A percentile compares a stretch with the other conserved stretches of the same genome.
Evolutionary conservation across 1,284 basidiomycete species (phyloP).

Genomic region (Ganoderma leucocontextum): DNA sequence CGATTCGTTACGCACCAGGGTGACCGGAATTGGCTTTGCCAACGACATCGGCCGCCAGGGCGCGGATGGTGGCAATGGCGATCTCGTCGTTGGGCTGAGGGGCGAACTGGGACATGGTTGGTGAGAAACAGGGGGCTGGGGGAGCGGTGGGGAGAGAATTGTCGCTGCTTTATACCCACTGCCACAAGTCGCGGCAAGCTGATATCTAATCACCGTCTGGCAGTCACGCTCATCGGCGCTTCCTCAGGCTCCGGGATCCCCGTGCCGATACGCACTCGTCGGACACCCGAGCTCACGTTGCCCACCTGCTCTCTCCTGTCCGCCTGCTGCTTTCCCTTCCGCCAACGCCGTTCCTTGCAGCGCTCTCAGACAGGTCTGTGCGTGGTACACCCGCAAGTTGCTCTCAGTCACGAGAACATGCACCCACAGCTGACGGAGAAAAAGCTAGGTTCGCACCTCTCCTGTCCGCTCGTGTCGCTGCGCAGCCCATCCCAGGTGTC

Average conservation of each 20-base stretch:
- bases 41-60: constrained; percentile 77
- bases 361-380: constrained; percentile 14
- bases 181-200: constrained; percentile 28
- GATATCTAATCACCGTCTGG: constrained; percentile 35
- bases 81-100: constrained; percentile 58
- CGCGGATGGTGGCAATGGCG: constrained; percentile 73
- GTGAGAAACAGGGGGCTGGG: constrained; percentile 29
- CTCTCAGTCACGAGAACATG: constrained; percentile 51
- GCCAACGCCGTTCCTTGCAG: constrained; percentile 16
- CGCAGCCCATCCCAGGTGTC: constrained; percentile 29
- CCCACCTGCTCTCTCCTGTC: neutral
- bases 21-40: constrained; percentile 92
- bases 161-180: constrained; percentile 36
- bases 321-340: neutral
- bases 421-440: constrained; percentile 80
- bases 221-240: constrained; percentile 10
- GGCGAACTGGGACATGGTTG: constrained; percentile 55
- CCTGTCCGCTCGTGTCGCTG: constrained; percentile 25
- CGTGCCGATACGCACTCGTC: neutral
- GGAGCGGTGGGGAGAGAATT: constrained; percentile 23
- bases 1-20: constrained; percentile 64
- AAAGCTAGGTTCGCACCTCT: constrained; percentile 55
- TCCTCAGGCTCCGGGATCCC: neutral
- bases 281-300: neutral
- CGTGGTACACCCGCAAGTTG: constrained; percentile 6